These are phyloP conservation scores for Prunus salicina DNA, from an alignment of 306 rosid species.

Conservation along the genomic window DNA sequence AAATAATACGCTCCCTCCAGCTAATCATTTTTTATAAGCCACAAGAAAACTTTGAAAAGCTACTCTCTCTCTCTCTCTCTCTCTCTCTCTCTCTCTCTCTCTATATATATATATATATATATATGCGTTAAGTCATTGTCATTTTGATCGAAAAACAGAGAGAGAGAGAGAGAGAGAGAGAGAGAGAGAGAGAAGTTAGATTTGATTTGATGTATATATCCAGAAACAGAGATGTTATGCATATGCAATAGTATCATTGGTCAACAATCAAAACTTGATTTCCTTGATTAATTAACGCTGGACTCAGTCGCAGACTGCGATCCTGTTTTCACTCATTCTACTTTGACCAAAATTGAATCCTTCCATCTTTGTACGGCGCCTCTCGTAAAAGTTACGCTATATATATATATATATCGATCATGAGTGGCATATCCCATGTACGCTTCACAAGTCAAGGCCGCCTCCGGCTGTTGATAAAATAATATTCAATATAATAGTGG, in stretches of 20 bases:
- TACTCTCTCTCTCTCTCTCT: too few relatives aligned
- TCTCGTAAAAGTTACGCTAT: background rate
- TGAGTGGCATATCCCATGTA: background rate
- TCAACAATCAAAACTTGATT: background rate
- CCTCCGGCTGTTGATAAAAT: background rate
- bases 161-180: too few relatives aligned
- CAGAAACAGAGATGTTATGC: background rate
- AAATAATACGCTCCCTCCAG: conserved; percentile 5
- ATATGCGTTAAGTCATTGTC: too few relatives aligned
- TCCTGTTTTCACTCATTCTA: background rate
- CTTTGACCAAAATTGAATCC: background rate
- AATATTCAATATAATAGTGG: background rate
- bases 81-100: too few relatives aligned
- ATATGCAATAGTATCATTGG: background rate
- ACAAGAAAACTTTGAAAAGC: conserved; percentile 16
- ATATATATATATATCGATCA: background rate
- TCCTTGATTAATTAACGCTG: too few relatives aligned
- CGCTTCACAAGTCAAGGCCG: background rate
- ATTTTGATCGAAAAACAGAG: too few relatives aligned
- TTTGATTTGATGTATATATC: background rate
- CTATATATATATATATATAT: too few relatives aligned
- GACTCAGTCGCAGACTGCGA: background rate
- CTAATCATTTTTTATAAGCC: conserved; percentile 33
- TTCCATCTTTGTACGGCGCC: background rate
- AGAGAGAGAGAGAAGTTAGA: too few relatives aligned